Evolutionary conservation across 139 green algal species (phyloP), one percentile per base, ranked within the genome.

Genomic region (Tetradesmus obliquus): DNA sequence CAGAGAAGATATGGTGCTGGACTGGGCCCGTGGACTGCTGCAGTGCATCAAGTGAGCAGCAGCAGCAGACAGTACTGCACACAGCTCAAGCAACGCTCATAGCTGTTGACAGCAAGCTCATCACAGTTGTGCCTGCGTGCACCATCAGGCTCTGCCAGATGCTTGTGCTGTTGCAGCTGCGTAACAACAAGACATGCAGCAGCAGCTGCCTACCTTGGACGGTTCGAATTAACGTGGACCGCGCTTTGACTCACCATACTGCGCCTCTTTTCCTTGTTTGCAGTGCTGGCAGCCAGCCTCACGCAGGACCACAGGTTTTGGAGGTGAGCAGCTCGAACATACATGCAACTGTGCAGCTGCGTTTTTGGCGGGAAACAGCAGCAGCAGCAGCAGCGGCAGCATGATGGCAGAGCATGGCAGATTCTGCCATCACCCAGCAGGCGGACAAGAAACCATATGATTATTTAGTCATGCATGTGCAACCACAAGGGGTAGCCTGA

Each of bases 1-100:
- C 1, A 69, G 55, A 32, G 92, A 95, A 24, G 91, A 95, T 17
- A 60, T 96, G 13, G 19, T 95, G 9, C 85, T 82, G 51, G 84
- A 95, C 3, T 55, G 96, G 20, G 95, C 96, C 76, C 87, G 60
- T 20, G 88, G 90, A 1, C 71, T 97, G 87, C 83, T 97, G 84
- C 82, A 91, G 53, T 91, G 88, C 5, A 85, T 95, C 17, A 97
- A 94, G 94, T 97, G 89, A 82, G 88, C 58, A 79, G 84, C 82
- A 53, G n/a, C 22, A 86, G 5, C 15, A n/a, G 15, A 13, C 82
- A 87, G 10, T 12, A 24, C 10, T 54, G 17, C 17, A 5, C 53
- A 69, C 1, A 53, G 6, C 53, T 45, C 6, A 10, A 20, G 72
- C n/a, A 82, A 17, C n/a, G n/a, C 17, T 3, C 15, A 76, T 4